Evolutionary conservation across 208 protist genomes (phyloP), one percentile per base, ranked within the genome.

Genomic region (Crithidia bombi): DNA sequence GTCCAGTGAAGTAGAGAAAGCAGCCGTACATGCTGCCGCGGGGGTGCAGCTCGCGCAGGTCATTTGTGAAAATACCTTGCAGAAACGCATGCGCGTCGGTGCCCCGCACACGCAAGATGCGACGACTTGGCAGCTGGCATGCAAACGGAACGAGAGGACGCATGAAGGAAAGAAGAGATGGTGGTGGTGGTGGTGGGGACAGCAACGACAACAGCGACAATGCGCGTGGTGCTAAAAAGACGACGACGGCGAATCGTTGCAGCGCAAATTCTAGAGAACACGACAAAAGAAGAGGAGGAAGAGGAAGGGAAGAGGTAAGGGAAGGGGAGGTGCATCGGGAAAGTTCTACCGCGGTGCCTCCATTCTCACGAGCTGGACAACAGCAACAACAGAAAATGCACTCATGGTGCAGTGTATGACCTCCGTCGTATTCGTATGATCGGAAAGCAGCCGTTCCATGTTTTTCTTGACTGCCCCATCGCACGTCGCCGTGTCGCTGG

Each of bases 11-110:
- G 58, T 90, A 77, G 25, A 96, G 85, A 59, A 96, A 96, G 63
- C 88, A 93, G 23, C 91, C 91, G 73, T 82, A 96, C 32, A 90
- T 65, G 49, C 84, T 84, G 26, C 85, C 82, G 26, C 78, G 79
- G 3, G 86, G 83, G 14, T 59, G 67, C 26, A 96, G 71, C 25
- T 68, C n/a, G 43, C 68, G 75, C 35, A 94, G 63, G 63, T 96
- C 86, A 59, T 92, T 91, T 36, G 88, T 94, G 61, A 92, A 88
- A 35, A 96, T 76, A 19, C 91, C 91, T 41, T 96, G 91, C 12
- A 96, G 75, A 44, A 93, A 89, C 1, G 86, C 88, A 55, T 90
- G 83, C 15, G 79, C 72, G 15, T 85, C 86, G 0, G 35, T 49
- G 19, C 87, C 87, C 25, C 75, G 59, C 63, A 95, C 75, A 0